Evolutionary conservation across 2,329 filamentous ascomycete genomes (phyloP).

Genomic region (Xylariales sp.): DNA sequence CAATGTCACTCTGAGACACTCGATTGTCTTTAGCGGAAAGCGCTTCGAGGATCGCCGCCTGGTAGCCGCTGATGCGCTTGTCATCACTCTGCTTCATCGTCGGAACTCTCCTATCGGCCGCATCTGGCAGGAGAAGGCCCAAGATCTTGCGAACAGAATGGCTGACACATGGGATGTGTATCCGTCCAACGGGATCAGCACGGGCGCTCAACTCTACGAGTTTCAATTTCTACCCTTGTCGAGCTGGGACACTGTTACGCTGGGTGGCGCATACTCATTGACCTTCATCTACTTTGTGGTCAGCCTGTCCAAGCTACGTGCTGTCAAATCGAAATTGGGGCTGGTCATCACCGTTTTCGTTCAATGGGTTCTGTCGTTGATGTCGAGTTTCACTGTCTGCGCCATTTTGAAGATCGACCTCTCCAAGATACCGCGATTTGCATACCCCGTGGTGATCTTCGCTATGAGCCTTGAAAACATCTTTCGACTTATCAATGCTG

Average conservation of each 20-base stretch:
- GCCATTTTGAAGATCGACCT: constrained; percentile 71
- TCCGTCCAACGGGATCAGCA: constrained; percentile 43
- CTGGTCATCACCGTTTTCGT: constrained; percentile 65
- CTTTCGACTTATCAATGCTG: constrained; percentile 71
- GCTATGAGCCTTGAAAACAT: constrained; percentile 76
- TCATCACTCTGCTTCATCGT: constrained; percentile 70
- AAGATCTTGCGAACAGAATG: constrained; percentile 44
- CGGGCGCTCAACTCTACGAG: constrained; percentile 63
- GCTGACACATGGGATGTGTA: constrained; percentile 60
- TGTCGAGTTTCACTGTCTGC: constrained; percentile 77
- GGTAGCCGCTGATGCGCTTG: constrained; percentile 69
- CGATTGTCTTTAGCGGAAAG: constrained; percentile 80
- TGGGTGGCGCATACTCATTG: constrained; percentile 61
- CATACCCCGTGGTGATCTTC: constrained; percentile 72
- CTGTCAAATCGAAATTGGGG: constrained; percentile 71
- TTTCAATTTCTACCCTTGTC: constrained; percentile 76
- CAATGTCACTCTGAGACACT: constrained; percentile 70
- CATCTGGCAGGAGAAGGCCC: constrained; percentile 60
- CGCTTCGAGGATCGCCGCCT: constrained; percentile 63
- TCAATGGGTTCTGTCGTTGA: constrained; percentile 67
- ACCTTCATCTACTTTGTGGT: constrained; percentile 61
- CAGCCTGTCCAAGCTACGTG: constrained; percentile 64
- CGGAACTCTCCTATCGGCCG: constrained; percentile 59
- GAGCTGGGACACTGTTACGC: constrained; percentile 55
- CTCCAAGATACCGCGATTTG: constrained; percentile 67